Base-by-base conservation (phyloP, 148 eudicot genomes). In the Salicornia ramosissima region DNA sequence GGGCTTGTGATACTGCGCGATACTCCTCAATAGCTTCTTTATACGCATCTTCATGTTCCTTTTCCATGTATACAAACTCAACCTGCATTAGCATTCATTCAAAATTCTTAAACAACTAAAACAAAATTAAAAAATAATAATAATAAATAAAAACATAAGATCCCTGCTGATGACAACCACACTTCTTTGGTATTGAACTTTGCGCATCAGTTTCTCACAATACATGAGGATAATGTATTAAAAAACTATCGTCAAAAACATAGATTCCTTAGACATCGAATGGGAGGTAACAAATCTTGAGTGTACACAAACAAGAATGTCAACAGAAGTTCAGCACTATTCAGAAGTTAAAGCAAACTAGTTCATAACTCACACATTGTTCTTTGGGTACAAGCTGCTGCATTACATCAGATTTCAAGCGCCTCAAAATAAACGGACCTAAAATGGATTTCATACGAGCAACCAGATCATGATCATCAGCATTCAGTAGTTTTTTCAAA, bases 361-460 rank as follows among this genome's bases (percentile, higher is more conserved):
- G 42, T 31, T 50, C 42, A 31, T 60, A 47, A 39, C 78, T 51
- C 72, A 93, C 98, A 85, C 63, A 74, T 72, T 90, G 98, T 79
- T 81, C 83, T 82, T 93, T 93, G 72, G 86, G 86, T 54, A 86
- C 96, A 73, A 93, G 84, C 80, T 93, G 98, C 83, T 87, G 89
- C 98, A 93, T 93, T 22, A 93, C 98, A 80, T 93, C 96, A 51
- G 95, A 88, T 82, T 93, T 93, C 75, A 90, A 75, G 69, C 98
- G 90, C 84, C 98, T 82, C 71, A 93, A 76, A 78, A 93, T 93
- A 69, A 93, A 93, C 21, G 98, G 98, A 54, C 98, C 98, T 74
- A 93, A 74, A 52, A 93, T 93, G 72, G 98, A 93, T 81, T 93
- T 93, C 90, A 93, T 93, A 67, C 91, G 91, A 65, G 90, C 62